Base-by-base conservation (phyloP, 768 basidiomycete species). In the Kwoniella pini region DNA sequence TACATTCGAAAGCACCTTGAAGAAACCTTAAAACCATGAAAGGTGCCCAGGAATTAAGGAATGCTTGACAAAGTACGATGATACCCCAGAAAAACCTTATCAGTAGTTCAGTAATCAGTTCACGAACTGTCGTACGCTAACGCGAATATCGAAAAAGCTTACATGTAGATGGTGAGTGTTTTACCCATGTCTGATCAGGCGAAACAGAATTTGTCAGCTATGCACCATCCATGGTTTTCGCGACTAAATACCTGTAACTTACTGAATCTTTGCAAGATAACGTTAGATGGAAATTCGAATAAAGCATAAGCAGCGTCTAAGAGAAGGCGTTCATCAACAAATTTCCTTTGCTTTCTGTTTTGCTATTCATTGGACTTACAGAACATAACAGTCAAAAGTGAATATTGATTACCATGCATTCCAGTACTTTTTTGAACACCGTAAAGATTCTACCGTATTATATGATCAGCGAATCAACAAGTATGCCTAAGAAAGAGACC, bases 381-480 rank as follows among this genome's bases (percentile, higher is more conserved):
- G 54, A 59, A 68, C 17, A 68, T 45, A 27, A 61, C 64, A 22
- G 59, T 64, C 50, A 72, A 33, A 13, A 63, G 30, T 38, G 64
- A 66, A 58, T 68, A 71, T 52, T 71, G 67, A 12, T 61, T 36
- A 11, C 67, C 67, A n/a, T 51, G 46, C 64, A 71, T 59, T n/a
- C 51, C 54, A 0, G 65, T 70, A 7, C 42, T 36, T 19, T 54
- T 51, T 17, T 62, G 56, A 13, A 68, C 31, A 30, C 67, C 67
- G 36, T 48, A 68, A 13, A 65, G 50, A 19, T 61, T 62, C 66
- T 48, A 21, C 5, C n/a, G n/a, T n/a, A n/a, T n/a, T n/a, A n/a
- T n/a, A n/a, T n/a, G n/a, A n/a, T n/a, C n/a, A n/a, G n/a, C n/a
- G n/a, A 15, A 15, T 36, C 7, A 36, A 15, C 33, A 36, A 7